Percentiles rank a stretch among this genome's conserved stretches.
Evolutionary conservation across 768 basidiomycete species (phyloP).

Genomic region (Serendipita indica): DNA sequence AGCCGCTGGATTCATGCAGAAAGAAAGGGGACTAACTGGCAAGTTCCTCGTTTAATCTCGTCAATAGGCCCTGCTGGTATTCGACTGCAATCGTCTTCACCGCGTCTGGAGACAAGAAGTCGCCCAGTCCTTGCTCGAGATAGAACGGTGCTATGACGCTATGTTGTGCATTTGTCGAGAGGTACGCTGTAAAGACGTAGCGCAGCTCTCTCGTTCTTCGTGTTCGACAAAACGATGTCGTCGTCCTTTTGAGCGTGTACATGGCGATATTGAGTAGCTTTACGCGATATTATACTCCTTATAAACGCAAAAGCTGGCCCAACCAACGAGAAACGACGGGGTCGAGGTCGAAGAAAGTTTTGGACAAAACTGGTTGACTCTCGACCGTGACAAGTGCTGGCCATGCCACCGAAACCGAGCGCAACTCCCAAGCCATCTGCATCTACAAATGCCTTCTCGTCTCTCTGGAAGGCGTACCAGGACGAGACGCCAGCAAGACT

Average conservation of each 20-base stretch:
- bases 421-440: background rate
- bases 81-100: conserved; percentile 60
- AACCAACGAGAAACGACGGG: background rate
- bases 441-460: conserved; percentile 25
- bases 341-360: conserved; percentile 1
- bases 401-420: background rate
- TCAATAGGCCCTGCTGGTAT: conserved; percentile 73
- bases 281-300: no score
- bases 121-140: conserved; percentile 55
- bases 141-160: conserved; percentile 46
- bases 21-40: conserved; percentile 35
- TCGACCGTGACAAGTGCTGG: background rate
- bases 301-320: background rate
- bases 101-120: conserved; percentile 62
- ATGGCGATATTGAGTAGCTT: background rate
- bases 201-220: conserved; percentile 32
- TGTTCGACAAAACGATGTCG: conserved; percentile 5
- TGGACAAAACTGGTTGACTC: background rate
- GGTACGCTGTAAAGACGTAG: conserved; percentile 12
- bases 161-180: conserved; percentile 21
- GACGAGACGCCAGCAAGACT: conserved; percentile 66
- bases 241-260: conserved; percentile 1
- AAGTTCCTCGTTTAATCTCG: conserved; percentile 60
- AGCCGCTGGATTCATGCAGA: background rate
- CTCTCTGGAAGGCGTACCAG: conserved; percentile 65